Evolutionary conservation across 228 moss, liverwort and hornwort genomes (phyloP).

Genomic region (Sphagnum fallax): DNA sequence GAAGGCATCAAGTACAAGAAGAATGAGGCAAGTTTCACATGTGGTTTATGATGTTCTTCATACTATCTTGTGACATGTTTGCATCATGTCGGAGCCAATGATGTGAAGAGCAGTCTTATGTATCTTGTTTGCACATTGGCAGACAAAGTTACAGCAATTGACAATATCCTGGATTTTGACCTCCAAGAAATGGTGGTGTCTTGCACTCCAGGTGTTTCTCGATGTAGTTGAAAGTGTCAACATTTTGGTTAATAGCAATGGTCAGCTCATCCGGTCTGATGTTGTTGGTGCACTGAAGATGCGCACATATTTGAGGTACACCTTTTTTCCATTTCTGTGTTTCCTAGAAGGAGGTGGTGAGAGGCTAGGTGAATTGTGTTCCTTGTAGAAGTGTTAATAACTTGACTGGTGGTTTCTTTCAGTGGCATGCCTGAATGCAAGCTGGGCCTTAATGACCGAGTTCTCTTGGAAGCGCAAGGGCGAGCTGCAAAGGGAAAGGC

Average conservation of each 20-base stretch:
- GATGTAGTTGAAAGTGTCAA: constrained; percentile 99
- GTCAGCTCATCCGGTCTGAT: constrained; percentile 95
- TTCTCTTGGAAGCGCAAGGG: constrained; percentile 70
- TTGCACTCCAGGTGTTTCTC: constrained; percentile 64
- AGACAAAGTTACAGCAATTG: no score
- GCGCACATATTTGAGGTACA: constrained; percentile 90
- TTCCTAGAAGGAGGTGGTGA: neutral
- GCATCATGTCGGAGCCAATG: neutral
- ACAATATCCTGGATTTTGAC: no score
- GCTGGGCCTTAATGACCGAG: constrained; percentile 67
- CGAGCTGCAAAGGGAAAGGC: constrained; percentile 70
- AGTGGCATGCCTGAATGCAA: constrained; percentile 82
- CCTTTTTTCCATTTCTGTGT: neutral
- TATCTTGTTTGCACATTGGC: no score
- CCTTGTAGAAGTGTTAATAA: constrained; percentile 4
- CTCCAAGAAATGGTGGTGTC: no score
- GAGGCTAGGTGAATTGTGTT: neutral
- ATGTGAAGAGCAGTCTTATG: constrained; percentile 3
- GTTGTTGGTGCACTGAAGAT: constrained; percentile 99
- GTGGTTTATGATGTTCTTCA: neutral
- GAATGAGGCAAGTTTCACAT: constrained; percentile 63
- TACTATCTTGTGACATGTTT: neutral
- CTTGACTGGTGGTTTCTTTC: constrained; percentile 9
- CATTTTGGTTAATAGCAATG: constrained; percentile 97
- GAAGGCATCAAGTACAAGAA: constrained; percentile 99